A percentile compares a stretch with the other conserved stretches of the same genome.
Conservation (phyloP, 805 yeast genomes). For the Lachancea dasiensis region DNA sequence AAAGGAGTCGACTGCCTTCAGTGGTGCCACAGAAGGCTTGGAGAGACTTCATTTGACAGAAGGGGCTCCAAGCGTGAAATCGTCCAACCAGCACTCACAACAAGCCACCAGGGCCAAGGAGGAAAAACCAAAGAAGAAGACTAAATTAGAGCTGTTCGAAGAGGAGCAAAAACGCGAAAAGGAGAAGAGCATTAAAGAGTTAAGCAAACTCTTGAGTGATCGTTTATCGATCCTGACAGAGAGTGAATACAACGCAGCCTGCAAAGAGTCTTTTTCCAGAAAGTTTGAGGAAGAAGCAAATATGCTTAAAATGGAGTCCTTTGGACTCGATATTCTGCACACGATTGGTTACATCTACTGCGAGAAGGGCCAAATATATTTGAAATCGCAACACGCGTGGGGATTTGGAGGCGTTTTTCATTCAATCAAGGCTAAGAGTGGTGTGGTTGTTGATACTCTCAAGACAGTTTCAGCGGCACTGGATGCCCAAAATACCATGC, state of each 20-base stretch:
- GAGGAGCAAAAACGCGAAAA: slow-evolving; percentile 68
- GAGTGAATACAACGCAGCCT: slow-evolving; percentile 56
- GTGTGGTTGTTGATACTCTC: slow-evolving; percentile 65
- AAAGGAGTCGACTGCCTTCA: slow-evolving; percentile 2
- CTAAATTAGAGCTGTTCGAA: slow-evolving; percentile 56
- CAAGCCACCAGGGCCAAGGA: slow-evolving; percentile 15
- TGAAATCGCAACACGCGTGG: slow-evolving; percentile 57
- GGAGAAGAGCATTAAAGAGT: slow-evolving; percentile 55
- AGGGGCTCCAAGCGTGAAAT: not conserved
- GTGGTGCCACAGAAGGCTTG: slow-evolving; percentile 3
- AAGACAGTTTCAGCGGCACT: slow-evolving; percentile 65
- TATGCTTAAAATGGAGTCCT: slow-evolving; percentile 71
- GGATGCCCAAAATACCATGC: slow-evolving; percentile 75
- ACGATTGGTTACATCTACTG: slow-evolving; percentile 65
- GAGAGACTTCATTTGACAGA: not conserved
- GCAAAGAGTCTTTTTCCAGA: slow-evolving; percentile 54
- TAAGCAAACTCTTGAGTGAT: slow-evolving; percentile 52
- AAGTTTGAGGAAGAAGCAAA: slow-evolving; percentile 80
- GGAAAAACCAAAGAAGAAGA: slow-evolving; percentile 38
- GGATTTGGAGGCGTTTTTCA: slow-evolving; percentile 71
- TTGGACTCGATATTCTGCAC: slow-evolving; percentile 77
- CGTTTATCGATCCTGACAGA: slow-evolving; percentile 52
- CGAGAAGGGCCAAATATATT: slow-evolving; percentile 56
- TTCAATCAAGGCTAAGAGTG: slow-evolving; percentile 66
- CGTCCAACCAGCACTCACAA: not conserved